Percentiles rank a stretch among this genome's conserved stretches.
These are phyloP conservation scores for Dryas drummondii DNA, from an alignment of 306 rosid genomes.

Conservation along the genomic window DNA sequence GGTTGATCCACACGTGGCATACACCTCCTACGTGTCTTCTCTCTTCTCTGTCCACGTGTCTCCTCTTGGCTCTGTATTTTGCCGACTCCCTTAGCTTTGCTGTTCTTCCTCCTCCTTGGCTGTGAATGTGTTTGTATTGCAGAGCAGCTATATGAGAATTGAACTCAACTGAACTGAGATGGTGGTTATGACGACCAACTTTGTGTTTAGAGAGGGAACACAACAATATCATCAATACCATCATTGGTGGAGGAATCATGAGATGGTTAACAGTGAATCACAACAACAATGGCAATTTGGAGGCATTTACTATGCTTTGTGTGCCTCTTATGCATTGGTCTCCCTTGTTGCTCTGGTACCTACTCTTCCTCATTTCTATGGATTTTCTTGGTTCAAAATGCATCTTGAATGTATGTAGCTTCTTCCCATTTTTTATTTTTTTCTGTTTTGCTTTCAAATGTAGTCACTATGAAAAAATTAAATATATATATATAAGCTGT, in stretches of 20 bases:
- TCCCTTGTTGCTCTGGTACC: constrained; percentile 58
- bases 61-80: neutral
- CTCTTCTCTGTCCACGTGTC: neutral
- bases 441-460: neutral
- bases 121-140: too few species aligned
- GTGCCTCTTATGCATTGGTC: constrained; percentile 49
- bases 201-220: constrained; percentile 30
- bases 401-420: too few species aligned
- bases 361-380: neutral
- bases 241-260: constrained; percentile 32
- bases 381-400: neutral
- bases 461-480: too few species aligned
- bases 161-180: neutral
- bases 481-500: too few species aligned
- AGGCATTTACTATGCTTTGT: constrained; percentile 40
- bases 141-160: too few species aligned
- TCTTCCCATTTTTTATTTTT: neutral
- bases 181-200: constrained; percentile 33
- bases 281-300: constrained; percentile 38
- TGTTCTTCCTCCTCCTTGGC: too few species aligned
- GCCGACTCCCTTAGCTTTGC: neutral
- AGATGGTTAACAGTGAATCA: constrained; percentile 22
- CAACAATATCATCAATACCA: too few species aligned
- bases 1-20: neutral
- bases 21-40: constrained; percentile 29